phyloP scores from a whole-genome alignment of 1,139 yeast species.

The Magnusiomyces suaveolens region DNA sequence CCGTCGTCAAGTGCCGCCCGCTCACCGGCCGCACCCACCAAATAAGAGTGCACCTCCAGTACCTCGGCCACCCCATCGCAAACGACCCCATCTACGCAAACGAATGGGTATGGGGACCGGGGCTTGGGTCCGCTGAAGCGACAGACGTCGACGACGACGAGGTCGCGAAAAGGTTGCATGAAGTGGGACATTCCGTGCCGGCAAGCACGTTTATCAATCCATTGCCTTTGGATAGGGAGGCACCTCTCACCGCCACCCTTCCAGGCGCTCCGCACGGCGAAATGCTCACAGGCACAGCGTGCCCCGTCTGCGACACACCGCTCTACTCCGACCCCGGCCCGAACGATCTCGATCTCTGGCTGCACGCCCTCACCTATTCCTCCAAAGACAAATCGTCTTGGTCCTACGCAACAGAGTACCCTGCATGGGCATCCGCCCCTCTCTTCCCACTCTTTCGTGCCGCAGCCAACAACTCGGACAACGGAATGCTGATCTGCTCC shows the following conservation, averaged over 20 bases:
- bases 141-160: not conserved
- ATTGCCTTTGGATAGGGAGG: not conserved
- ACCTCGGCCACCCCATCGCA: conserved; percentile 80
- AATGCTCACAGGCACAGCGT: conserved; percentile 44
- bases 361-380: conserved; percentile 72
- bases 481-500: no score
- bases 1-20: conserved; percentile 68
- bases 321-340: conserved; percentile 82
- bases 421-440: conserved; percentile 73
- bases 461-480: no score
- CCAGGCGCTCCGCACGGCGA: conserved; percentile 41
- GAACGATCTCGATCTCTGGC: conserved; percentile 75
- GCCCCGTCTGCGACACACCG: conserved; percentile 62
- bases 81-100: conserved; percentile 85
- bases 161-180: conserved; percentile 38
- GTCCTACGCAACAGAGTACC: conserved; percentile 74
- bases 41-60: conserved; percentile 84
- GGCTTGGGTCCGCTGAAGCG: conserved; percentile 38
- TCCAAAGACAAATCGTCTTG: conserved; percentile 46
- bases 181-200: conserved; percentile 57
- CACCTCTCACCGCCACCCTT: not conserved
- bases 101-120: conserved; percentile 59
- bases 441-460: no score
- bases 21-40: conserved; percentile 92
- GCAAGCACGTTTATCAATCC: conserved; percentile 57